Conservation (phyloP, 768 basidiomycete genomes). For the Podaxis sp. region DNA sequence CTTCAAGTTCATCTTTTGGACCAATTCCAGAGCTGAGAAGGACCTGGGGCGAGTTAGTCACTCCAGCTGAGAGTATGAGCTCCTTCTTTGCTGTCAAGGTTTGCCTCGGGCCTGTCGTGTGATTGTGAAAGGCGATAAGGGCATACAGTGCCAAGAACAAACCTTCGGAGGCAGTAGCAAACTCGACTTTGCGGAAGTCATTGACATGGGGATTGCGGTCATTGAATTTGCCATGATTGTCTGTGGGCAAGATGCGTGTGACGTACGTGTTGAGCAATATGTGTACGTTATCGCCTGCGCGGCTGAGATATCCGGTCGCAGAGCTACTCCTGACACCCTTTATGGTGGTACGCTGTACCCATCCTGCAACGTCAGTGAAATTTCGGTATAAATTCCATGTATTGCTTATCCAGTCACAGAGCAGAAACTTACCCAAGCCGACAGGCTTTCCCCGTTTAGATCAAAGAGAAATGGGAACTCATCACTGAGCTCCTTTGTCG, state of each 20-base stretch:
- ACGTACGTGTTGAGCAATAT: conserved; percentile 14
- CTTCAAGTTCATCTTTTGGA: neutral
- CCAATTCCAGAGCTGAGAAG: conserved; percentile 8
- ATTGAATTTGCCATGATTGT: neutral
- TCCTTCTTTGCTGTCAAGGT: conserved; percentile 1
- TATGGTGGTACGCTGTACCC: neutral
- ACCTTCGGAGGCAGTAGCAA: neutral
- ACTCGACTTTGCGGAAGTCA: conserved; percentile 22
- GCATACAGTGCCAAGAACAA: too few relatives aligned
- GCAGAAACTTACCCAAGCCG: neutral
- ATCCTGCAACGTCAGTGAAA: neutral
- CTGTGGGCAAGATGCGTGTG: conserved; percentile 7
- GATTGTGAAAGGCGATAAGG: neutral
- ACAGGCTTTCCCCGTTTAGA: conserved; percentile 4
- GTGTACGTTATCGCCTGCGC: conserved; percentile 5
- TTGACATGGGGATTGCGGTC: conserved; percentile 6
- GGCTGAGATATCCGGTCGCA: conserved; percentile 21
- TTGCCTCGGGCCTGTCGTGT: too few relatives aligned
- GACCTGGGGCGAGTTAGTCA: neutral
- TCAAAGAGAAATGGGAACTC: conserved; percentile 10
- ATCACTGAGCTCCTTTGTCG: conserved; percentile 10
- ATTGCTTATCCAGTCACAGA: neutral
- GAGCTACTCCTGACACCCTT: conserved; percentile 18
- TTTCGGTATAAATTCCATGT: neutral
- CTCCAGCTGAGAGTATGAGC: neutral